Evolutionary conservation across 1,284 basidiomycete genomes (phyloP).

Genomic region (Trametes hirsuta): DNA sequence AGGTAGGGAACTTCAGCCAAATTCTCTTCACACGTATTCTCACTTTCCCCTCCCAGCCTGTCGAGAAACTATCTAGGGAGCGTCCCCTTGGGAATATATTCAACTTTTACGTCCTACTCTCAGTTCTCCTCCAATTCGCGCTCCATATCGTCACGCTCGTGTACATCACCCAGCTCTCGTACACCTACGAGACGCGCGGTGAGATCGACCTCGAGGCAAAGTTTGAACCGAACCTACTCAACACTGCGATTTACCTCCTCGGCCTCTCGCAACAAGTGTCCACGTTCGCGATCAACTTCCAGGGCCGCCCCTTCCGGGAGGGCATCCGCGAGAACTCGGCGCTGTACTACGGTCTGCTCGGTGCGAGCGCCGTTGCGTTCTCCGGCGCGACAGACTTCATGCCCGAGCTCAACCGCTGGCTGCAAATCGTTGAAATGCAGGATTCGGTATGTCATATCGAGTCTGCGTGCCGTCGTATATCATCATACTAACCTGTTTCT

Average conservation of each 20-base stretch:
- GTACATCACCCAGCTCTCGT: constrained; percentile 88
- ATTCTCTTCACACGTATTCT: not conserved
- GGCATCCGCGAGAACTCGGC: constrained; percentile 92
- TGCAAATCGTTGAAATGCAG: constrained; percentile 95
- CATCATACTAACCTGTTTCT: not conserved
- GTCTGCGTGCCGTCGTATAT: not conserved
- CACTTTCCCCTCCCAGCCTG: constrained; percentile 57
- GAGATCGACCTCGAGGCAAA: constrained; percentile 92
- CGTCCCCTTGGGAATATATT: constrained; percentile 94
- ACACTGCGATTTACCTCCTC: constrained; percentile 93
- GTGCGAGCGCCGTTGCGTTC: constrained; percentile 87
- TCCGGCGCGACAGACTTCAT: constrained; percentile 92
- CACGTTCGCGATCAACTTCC: constrained; percentile 95
- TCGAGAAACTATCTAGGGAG: constrained; percentile 90
- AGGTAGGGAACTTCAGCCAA: constrained; percentile 53
- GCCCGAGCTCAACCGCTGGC: constrained; percentile 95
- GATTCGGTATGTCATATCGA: constrained; percentile 52
- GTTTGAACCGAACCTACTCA: constrained; percentile 90
- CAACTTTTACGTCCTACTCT: constrained; percentile 91
- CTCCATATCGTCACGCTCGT: constrained; percentile 87
- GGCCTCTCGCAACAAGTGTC: constrained; percentile 95
- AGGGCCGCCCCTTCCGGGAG: constrained; percentile 95
- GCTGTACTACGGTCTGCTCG: constrained; percentile 89
- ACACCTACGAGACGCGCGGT: constrained; percentile 79
- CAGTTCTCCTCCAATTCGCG: constrained; percentile 89